Evolutionary conservation across 2,329 filamentous ascomycete species (phyloP).

Genomic region (Alternaria gaisen): DNA sequence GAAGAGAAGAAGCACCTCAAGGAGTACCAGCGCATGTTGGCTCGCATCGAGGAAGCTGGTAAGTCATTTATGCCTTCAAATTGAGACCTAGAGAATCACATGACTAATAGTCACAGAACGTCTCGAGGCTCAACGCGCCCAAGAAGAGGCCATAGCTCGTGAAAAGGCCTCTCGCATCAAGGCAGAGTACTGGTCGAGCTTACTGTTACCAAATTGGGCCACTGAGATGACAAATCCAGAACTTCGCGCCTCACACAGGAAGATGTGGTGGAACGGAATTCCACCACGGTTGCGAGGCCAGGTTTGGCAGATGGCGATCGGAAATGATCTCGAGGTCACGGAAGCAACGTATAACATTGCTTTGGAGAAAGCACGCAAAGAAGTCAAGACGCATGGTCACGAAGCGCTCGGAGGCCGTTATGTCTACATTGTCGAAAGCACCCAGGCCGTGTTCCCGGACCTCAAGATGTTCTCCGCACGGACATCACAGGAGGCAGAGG

Average conservation of each 20-base stretch:
- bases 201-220: slow-evolving; percentile 79
- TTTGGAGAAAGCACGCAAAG: slow-evolving; percentile 70
- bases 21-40: slow-evolving; percentile 86
- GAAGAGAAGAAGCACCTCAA: slow-evolving; percentile 90
- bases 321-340: slow-evolving; percentile 75
- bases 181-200: slow-evolving; percentile 74
- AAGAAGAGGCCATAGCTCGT: slow-evolving; percentile 60
- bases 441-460: slow-evolving; percentile 73
- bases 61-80: slow-evolving; percentile 30
- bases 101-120: slow-evolving; percentile 39
- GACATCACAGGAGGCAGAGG: slow-evolving; percentile 25
- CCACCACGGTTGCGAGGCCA: slow-evolving; percentile 73
- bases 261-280: slow-evolving; percentile 85
- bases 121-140: slow-evolving; percentile 50
- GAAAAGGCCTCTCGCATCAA: slow-evolving; percentile 61
- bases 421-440: slow-evolving; percentile 59
- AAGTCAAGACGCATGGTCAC: slow-evolving; percentile 64
- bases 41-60: slow-evolving; percentile 66
- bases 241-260: slow-evolving; percentile 56
- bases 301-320: slow-evolving; percentile 76
- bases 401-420: slow-evolving; percentile 40
- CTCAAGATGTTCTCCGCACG: slow-evolving; percentile 73
- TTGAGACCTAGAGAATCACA: neutral
- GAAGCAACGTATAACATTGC: slow-evolving; percentile 75
- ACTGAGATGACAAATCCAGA: slow-evolving; percentile 64